phyloP scores from a whole-genome alignment of 2,329 filamentous ascomycete genomes.

The Arthrobotrys sphaeroides region DNA sequence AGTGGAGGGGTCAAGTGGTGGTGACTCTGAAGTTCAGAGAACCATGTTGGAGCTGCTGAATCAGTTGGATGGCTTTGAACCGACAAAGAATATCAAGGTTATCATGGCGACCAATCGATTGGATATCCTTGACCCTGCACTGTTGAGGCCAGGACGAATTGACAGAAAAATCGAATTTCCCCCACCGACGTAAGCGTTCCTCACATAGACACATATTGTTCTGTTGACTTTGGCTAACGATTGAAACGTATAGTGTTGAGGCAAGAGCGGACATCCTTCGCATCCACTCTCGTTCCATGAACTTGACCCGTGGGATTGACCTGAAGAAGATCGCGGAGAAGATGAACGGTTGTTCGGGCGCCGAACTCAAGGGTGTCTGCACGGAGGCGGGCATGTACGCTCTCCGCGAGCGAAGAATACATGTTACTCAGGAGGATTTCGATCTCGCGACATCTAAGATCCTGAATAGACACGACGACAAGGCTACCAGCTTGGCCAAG shows the following conservation, averaged over 20 bases:
- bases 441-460: constrained; percentile 99
- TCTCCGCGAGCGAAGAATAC: constrained; percentile 90
- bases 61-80: constrained; percentile 97
- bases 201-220: neutral
- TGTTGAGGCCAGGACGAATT: constrained; percentile 94
- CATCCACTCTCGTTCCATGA: constrained; percentile 98
- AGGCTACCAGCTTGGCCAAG: constrained; percentile 90
- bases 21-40: constrained; percentile 96
- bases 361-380: constrained; percentile 97
- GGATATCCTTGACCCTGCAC: constrained; percentile 93
- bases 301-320: constrained; percentile 96
- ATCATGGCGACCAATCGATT: constrained; percentile 99
- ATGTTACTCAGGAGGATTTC: constrained; percentile 99
- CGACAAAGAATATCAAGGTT: constrained; percentile 99
- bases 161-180: constrained; percentile 99
- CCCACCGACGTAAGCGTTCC: constrained; percentile 75
- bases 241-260: constrained; percentile 70
- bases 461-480: constrained; percentile 99
- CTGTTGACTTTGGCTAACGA: constrained; percentile 7
- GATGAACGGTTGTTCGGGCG: constrained; percentile 99
- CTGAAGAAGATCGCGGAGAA: constrained; percentile 98
- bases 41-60: constrained; percentile 99
- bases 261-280: constrained; percentile 96
- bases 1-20: constrained; percentile 92
- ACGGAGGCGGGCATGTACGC: constrained; percentile 99